Evolutionary conservation across 768 basidiomycete genomes (phyloP), one percentile per base, ranked within the genome.

Genomic region (Suillus plorans): DNA sequence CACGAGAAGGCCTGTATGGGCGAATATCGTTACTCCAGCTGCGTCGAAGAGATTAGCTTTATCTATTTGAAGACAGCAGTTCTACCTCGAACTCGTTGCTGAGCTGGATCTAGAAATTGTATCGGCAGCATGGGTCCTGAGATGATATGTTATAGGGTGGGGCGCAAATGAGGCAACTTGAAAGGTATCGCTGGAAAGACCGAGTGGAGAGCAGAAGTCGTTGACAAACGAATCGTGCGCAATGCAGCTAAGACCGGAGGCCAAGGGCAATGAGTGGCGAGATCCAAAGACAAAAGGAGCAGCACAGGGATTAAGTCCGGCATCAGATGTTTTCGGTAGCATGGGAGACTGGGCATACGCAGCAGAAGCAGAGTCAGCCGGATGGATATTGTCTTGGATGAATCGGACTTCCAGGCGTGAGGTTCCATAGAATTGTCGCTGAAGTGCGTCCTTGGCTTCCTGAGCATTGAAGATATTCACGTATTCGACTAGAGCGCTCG

Each of bases 401-500:
- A 78, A 78, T 58, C 80, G 80, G 28, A 74, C 79, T 20, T 73
- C 72, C 60, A 86, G 67, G 55, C 74, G 75, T 64, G 78, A 77
- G 60, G 80, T 82, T 14, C 83, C 84, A 70, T 92, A 92, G 49
- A 78, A 72, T 70, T 92, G 90, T 62, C 84, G 85, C 60, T 85
- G 80, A 65, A 92, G 80, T 44, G 80, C 76, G 20, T 84, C 84
- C 65, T 82, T 86, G 12, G 91, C 91, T 72, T 92, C 90, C 64
- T 81, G 79, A 44, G 91, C 89, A 65, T 84, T 80, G 42, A 78
- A 76, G 50, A 78, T 65, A 22, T 84, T 80, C 42, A 81, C 74
- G 69, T 90, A 91, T 72, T 90, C 86, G n/a, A 90, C 89, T 31
- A 86, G 69, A 61, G 83, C 89, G 34, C 86, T 83, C 42, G 84